Percentiles rank a stretch among this genome's conserved stretches.
phyloP scores from a whole-genome alignment of 495 filamentous ascomycete species.

The Penicillium tannophilum region DNA sequence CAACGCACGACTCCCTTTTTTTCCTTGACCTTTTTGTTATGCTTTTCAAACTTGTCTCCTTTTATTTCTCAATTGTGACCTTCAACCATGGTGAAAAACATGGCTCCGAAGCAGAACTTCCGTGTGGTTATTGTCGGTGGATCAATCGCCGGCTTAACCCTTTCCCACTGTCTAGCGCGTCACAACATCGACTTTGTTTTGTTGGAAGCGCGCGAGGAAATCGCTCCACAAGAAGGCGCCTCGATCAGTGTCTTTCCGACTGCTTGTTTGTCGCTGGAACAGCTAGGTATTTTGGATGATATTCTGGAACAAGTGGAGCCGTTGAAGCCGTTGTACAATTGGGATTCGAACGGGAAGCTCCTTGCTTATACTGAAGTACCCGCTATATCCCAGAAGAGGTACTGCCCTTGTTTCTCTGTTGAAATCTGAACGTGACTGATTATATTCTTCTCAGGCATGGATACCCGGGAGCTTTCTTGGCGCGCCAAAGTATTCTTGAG shows the following conservation, averaged over 20 bases:
- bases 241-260: constrained; percentile 20
- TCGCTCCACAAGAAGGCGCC: constrained; percentile 41
- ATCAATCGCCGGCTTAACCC: too few species aligned
- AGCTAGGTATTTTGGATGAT: too few species aligned
- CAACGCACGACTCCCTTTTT: neutral
- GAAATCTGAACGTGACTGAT: neutral
- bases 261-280: too few species aligned
- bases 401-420: too few species aligned
- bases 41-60: neutral
- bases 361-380: neutral
- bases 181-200: too few species aligned
- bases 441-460: neutral
- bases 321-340: too few species aligned
- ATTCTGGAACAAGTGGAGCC: too few species aligned
- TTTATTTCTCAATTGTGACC: too few species aligned
- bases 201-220: constrained; percentile 42
- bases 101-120: neutral
- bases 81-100: neutral
- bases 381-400: neutral
- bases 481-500: neutral
- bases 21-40: neutral
- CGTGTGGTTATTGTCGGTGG: constrained; percentile 44
- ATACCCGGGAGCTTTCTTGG: neutral
- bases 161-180: too few species aligned
- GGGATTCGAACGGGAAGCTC: too few species aligned